phyloP scores from a whole-genome alignment of 805 yeast species.

The Pichia membranifaciens region DNA sequence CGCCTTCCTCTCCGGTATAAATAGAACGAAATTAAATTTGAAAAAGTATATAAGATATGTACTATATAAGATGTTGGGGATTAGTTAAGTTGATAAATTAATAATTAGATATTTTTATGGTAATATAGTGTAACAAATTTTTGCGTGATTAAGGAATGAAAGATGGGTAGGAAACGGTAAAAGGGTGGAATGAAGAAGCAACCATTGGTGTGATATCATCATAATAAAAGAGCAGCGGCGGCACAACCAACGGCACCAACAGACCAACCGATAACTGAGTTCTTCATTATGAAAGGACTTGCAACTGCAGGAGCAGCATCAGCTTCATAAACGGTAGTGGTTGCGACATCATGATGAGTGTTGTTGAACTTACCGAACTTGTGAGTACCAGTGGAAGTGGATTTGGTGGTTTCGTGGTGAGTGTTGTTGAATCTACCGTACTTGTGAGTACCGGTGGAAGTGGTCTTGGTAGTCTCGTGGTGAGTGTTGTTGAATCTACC shows the following conservation, averaged over 20 bases:
- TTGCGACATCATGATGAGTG: conserved; percentile 35
- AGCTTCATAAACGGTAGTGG: conserved; percentile 26
- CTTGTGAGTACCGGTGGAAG: conserved; percentile 44
- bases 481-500: conserved; percentile 49
- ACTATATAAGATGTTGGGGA: background rate
- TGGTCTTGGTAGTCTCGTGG: conserved; percentile 26
- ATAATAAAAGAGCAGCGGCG: conserved; percentile 19
- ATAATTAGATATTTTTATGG: too few species aligned
- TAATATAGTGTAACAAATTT: too few species aligned
- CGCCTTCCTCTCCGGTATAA: conserved; percentile 10
- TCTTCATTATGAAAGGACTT: conserved; percentile 15
- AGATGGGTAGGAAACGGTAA: background rate
- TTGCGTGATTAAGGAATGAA: background rate
- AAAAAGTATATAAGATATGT: background rate
- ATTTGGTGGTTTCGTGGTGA: conserved; percentile 35
- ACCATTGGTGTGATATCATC: background rate
- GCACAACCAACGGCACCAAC: conserved; percentile 19
- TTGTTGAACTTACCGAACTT: conserved; percentile 50
- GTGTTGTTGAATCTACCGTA: conserved; percentile 50
- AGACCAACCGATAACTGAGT: conserved; percentile 22
- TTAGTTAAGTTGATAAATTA: too few species aligned
- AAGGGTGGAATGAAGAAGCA: background rate
- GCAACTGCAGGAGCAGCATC: conserved; percentile 19
- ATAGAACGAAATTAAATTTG: conserved; percentile 12
- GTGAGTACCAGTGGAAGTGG: conserved; percentile 44